phyloP scores from a whole-genome alignment of 2,329 filamentous ascomycete species.

The Rachicladosporium sp. region DNA sequence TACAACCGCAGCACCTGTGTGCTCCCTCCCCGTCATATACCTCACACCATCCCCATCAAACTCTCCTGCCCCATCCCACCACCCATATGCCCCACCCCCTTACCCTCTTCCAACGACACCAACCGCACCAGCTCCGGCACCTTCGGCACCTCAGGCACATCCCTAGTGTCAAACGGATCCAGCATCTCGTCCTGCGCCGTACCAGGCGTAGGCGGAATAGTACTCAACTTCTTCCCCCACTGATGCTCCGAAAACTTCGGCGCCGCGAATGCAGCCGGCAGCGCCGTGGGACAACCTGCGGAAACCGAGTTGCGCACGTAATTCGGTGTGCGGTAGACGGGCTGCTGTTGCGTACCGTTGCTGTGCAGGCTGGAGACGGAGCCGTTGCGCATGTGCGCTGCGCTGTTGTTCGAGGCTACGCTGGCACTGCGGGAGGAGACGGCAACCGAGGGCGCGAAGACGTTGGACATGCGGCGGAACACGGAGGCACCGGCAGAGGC shows the following conservation, averaged over 20 bases:
- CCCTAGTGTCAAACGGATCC: conserved; percentile 27
- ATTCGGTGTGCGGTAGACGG: conserved; percentile 21
- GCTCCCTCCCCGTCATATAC: too few relatives aligned
- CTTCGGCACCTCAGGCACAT: conserved; percentile 12
- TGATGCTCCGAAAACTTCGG: too few relatives aligned
- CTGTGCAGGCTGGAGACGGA: too few relatives aligned
- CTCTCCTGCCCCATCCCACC: too few relatives aligned
- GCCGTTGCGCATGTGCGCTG: too few relatives aligned
- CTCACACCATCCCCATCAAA: too few relatives aligned
- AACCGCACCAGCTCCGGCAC: conserved; percentile 8
- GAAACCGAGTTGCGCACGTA: conserved; percentile 26
- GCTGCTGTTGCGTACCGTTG: conserved; percentile 1
- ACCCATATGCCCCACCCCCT: too few relatives aligned
- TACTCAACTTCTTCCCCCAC: conserved; percentile 20
- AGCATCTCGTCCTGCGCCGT: conserved; percentile 18
- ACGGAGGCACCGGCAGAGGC: conserved; percentile 16
- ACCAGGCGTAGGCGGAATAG: conserved; percentile 29
- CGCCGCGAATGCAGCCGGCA: conserved; percentile 17
- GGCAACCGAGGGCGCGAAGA: conserved; percentile 11
- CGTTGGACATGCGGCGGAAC: conserved; percentile 23
- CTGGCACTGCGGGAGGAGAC: conserved; percentile 12
- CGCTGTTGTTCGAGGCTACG: conserved; percentile 8
- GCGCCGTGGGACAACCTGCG: conserved; percentile 27
- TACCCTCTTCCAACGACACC: too few relatives aligned
- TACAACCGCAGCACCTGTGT: too few relatives aligned